phyloP scores from a whole-genome alignment of 2,329 filamentous ascomycete genomes.

The Diaporthe longicolla region DNA sequence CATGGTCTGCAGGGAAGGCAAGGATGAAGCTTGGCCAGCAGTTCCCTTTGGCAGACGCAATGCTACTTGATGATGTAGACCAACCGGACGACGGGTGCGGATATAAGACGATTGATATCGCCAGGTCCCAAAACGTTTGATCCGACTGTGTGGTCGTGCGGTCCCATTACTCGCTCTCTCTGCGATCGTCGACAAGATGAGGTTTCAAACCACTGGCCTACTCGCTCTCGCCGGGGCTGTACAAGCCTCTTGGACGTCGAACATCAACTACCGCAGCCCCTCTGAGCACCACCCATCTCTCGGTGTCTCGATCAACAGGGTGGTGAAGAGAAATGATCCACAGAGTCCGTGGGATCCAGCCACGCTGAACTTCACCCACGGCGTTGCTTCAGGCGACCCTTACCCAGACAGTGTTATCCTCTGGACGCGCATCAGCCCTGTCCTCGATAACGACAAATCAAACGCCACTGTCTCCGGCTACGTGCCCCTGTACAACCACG shows the following conservation, averaged over 20 bases:
- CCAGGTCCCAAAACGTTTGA: not conserved
- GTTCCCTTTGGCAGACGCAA: conserved; percentile 6
- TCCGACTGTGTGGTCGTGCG: too few relatives aligned
- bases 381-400: conserved; percentile 64
- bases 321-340: conserved; percentile 67
- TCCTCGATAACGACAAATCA: conserved; percentile 60
- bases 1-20: conserved; percentile 2
- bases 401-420: conserved; percentile 69
- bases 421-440: conserved; percentile 60
- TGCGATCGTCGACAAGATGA: conserved; percentile 9
- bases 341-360: conserved; percentile 59
- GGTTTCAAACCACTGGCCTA: not conserved
- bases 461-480: conserved; percentile 58
- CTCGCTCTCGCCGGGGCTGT: not conserved
- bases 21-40: conserved; percentile 1
- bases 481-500: conserved; percentile 58
- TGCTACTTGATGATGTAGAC: conserved; percentile 27
- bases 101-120: conserved; percentile 6
- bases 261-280: conserved; percentile 73
- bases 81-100: not conserved
- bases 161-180: not conserved
- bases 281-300: conserved; percentile 71
- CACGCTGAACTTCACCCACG: conserved; percentile 72
- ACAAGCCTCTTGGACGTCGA: conserved; percentile 47
- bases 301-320: conserved; percentile 70